Base-by-base conservation (phyloP, 306 rosid genomes). In the Arachis stenosperma region DNA sequence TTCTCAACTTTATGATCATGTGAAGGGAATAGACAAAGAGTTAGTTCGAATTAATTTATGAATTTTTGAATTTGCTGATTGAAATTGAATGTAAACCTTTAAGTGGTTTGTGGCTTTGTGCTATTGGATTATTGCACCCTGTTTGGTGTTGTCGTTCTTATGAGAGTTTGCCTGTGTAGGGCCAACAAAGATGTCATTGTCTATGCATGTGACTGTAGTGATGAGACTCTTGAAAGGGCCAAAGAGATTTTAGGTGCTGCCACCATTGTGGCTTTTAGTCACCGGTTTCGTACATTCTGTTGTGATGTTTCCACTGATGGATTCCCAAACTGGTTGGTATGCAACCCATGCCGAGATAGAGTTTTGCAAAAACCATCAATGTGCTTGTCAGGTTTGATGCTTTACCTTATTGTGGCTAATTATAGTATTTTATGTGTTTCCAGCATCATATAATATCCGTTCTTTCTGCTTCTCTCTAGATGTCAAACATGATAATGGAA, bases 201-300 rank as follows among this genome's bases (percentile, higher is more conserved):
- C 64, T 94, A 88, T 83, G 96, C 95, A 44, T 94, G 98, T 27
- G 98, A 94, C 65, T 94, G 98, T 67, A 88, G 98, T 65, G 52
- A 58, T 27, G 90, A 85, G 79, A 86, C 86, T 70, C 88, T 91
- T 77, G 87, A 85, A 69, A 88, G 86, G 69, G 95, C 86, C 44
- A 86, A 81, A 75, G 85, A 84, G 83, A 84, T 87, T 52, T 71
- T 94, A 70, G 61, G 70, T 46, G 81, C 85, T 6, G 62, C 84
- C 51, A 53, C 41, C 8, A 37, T 48, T 15, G 71, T n/a, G 11
- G 76, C 84, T 56, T 17, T 76, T 60, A 70, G 71, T 27, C 68
- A 74, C 40, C 96, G 90, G 37, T 89, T 94, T 65, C 72, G 3
- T 70, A 89, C 96, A 52, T 91, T 94, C 89, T 73, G 66, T 73